Evolutionary conservation across 1,284 basidiomycete genomes (phyloP).

Genomic region (Inonotus hispidus): DNA sequence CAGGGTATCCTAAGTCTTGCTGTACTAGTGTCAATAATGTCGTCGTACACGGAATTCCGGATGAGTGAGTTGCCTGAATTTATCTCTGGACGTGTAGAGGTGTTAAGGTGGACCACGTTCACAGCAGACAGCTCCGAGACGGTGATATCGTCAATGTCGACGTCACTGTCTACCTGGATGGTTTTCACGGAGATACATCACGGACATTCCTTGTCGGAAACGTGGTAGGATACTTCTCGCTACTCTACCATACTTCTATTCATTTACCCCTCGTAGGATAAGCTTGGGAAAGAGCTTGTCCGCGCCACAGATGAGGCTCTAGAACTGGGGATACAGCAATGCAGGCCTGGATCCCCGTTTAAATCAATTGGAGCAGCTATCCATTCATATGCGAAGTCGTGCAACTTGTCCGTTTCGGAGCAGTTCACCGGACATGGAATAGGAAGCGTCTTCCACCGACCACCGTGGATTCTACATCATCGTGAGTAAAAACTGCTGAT

Average conservation of each 20-base stretch:
- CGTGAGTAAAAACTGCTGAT: slow-evolving; percentile 31
- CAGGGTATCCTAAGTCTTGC: slow-evolving; percentile 79
- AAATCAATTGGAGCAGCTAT: slow-evolving; percentile 75
- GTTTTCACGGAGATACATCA: slow-evolving; percentile 86
- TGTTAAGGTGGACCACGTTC: neutral
- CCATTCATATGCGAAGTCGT: slow-evolving; percentile 42
- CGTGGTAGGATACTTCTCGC: slow-evolving; percentile 44
- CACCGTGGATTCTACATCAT: slow-evolving; percentile 81
- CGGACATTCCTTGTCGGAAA: slow-evolving; percentile 74
- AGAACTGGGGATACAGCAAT: slow-evolving; percentile 65
- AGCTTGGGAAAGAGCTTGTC: slow-evolving; percentile 59
- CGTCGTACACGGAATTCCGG: slow-evolving; percentile 82
- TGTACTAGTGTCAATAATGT: slow-evolving; percentile 90
- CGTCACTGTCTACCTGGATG: slow-evolving; percentile 72
- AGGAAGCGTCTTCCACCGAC: slow-evolving; percentile 74
- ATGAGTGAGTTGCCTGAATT: slow-evolving; percentile 47
- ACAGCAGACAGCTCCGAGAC: slow-evolving; percentile 70
- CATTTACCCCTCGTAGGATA: slow-evolving; percentile 46
- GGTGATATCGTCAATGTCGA: slow-evolving; percentile 86
- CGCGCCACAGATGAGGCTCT: slow-evolving; percentile 61
- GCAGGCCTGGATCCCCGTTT: slow-evolving; percentile 73
- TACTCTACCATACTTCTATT: neutral
- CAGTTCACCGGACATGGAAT: slow-evolving; percentile 88
- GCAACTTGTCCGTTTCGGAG: slow-evolving; percentile 59
- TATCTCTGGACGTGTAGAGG: neutral